Conservation (phyloP, 2,329 filamentous ascomycete genomes). For the Aureobasidium melanogenum region DNA sequence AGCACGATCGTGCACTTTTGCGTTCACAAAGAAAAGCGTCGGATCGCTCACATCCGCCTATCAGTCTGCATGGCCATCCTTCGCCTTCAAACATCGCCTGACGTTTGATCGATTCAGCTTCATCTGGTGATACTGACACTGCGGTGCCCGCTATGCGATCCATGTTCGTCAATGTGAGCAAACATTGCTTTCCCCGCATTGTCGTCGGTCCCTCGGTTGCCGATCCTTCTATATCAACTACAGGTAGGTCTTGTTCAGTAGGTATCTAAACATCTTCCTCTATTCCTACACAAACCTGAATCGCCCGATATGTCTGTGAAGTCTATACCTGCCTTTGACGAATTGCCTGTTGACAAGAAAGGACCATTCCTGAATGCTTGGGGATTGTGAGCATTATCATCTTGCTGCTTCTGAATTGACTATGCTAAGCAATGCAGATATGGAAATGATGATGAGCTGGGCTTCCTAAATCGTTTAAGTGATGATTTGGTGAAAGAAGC, state of each 20-base stretch:
- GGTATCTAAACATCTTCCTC: background rate
- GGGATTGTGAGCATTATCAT: conserved; percentile 23
- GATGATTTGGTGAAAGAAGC: conserved; percentile 44
- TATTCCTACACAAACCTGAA: background rate
- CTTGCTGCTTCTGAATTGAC: background rate
- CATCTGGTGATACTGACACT: background rate
- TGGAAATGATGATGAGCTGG: conserved; percentile 49
- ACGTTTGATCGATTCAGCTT: background rate
- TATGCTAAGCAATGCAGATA: conserved; percentile 39
- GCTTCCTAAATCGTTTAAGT: conserved; percentile 53
- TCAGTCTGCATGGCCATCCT: background rate
- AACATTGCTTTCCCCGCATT: conserved; percentile 7
- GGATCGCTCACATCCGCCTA: background rate
- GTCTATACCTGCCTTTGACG: conserved; percentile 38
- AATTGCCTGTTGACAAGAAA: conserved; percentile 38
- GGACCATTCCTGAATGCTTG: conserved; percentile 39
- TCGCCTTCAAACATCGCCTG: too few species aligned
- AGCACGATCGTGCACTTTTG: background rate
- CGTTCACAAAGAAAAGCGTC: background rate
- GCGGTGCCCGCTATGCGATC: background rate
- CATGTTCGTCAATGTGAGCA: background rate
- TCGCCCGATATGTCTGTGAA: background rate
- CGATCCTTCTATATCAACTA: background rate
- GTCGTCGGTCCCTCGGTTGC: conserved; percentile 3
- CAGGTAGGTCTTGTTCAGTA: background rate